Evolutionary conservation across 2,329 filamentous ascomycete genomes (phyloP).

Genomic region (Escovopsis sp.): DNA sequence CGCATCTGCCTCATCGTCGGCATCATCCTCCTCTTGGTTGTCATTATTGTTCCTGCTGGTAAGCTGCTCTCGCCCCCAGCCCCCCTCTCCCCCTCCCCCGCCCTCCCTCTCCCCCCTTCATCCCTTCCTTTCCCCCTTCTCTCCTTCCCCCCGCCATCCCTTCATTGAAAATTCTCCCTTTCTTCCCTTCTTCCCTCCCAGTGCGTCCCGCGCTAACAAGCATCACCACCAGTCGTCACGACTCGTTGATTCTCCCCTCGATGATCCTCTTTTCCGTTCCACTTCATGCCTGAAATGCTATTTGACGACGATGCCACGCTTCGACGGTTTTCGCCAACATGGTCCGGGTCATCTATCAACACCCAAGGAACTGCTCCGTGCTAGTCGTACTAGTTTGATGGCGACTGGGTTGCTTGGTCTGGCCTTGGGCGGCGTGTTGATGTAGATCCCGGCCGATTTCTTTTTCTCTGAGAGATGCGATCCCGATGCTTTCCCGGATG

Average conservation of each 20-base stretch:
- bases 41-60: slow-evolving; percentile 93
- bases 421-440: slow-evolving; percentile 22
- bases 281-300: too few relatives aligned
- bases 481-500: slow-evolving; percentile 1
- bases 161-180: too few relatives aligned
- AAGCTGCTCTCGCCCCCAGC: slow-evolving; percentile 13
- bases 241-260: slow-evolving; percentile 14
- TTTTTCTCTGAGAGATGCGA: slow-evolving; percentile 12
- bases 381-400: too few relatives aligned
- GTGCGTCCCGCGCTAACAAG: neutral
- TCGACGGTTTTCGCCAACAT: neutral
- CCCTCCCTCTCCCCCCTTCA: too few relatives aligned
- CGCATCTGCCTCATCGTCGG: slow-evolving; percentile 87
- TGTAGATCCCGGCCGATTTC: slow-evolving; percentile 13
- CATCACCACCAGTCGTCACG: slow-evolving; percentile 19
- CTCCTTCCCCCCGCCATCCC: too few relatives aligned
- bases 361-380: too few relatives aligned
- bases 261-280: slow-evolving; percentile 7
- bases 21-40: slow-evolving; percentile 76
- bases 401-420: slow-evolving; percentile 15
- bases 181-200: too few relatives aligned
- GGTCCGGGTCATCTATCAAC: slow-evolving; percentile 1
- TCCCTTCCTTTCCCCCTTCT: too few relatives aligned
- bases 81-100: too few relatives aligned
- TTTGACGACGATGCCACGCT: slow-evolving; percentile 1